Evolutionary conservation across 2,329 filamentous ascomycete genomes (phyloP), one percentile per base, ranked within the genome.

Genomic region (Fusarium guadeloupense): DNA sequence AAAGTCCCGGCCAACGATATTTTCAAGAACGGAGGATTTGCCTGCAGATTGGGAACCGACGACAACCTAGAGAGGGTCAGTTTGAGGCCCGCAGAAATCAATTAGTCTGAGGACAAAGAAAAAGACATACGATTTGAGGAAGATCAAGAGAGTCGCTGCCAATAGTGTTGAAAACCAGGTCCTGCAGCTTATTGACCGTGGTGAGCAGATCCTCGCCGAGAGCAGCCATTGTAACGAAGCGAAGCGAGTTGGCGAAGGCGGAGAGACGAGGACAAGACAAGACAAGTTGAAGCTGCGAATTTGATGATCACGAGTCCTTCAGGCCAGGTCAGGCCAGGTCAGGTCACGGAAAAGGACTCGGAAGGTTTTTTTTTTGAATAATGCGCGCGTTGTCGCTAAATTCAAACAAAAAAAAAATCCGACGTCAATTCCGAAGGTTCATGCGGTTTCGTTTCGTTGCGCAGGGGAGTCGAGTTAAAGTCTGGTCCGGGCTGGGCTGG

Each of bases 101-200:
- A 61, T 66, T 51, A 60, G 46, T 33, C 40, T 31, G 50, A 39
- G 21, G 45, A 42, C 37, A 46, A 38, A 21, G 45, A 42, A 39
- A 46, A 38, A 35, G 64, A 81, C 88, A 74, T 88, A 97, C 95
- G 84, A 99, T 99, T 81, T 99, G 95, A 55, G 95, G 95, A 54
- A 99, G 83, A 79, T 99, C 95, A 59, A 99, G 85, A 47, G 94
- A 98, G 78, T 99, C 95, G 82, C 93, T 98, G 78, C 95, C 95
- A 77, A 99, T 99, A 69, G 95, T 99, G 81, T 99, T 99, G 83
- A 99, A 99, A 73, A 99, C 95, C 74, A 99, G 81, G 78, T 98
- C 95, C 79, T 99, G 95, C 73, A 99, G 85, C 83, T 96, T 96
- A 84, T 99, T 99, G 81, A 99, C 95, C 66, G 93, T 96, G 70